Conservation (phyloP, 1,284 basidiomycete species). For the Neonothopanus nambi region DNA sequence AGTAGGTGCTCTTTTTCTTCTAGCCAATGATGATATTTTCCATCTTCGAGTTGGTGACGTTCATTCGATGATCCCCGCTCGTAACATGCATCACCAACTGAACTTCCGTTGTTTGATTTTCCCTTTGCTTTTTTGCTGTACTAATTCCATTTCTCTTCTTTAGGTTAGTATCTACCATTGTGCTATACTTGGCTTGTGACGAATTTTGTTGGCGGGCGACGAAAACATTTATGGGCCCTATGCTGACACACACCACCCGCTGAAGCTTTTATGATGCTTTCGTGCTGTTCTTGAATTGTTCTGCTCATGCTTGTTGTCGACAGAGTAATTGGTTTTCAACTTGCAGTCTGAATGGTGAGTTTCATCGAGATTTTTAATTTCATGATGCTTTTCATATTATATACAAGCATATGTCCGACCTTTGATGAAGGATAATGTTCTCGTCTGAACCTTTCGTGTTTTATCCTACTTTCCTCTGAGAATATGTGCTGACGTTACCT, state of each 20-base stretch:
- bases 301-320: background rate
- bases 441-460: slow-evolving; percentile 39
- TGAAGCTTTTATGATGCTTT: slow-evolving; percentile 27
- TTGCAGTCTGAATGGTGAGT: background rate
- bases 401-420: slow-evolving; percentile 65
- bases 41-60: slow-evolving; percentile 68
- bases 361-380: slow-evolving; percentile 14
- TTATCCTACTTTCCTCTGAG: background rate
- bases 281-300: slow-evolving; percentile 9
- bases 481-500: slow-evolving; percentile 14
- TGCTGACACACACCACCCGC: slow-evolving; percentile 43
- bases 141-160: slow-evolving; percentile 11
- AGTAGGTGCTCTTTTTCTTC: background rate
- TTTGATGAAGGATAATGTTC: slow-evolving; percentile 45
- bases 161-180: slow-evolving; percentile 12
- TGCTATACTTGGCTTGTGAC: slow-evolving; percentile 24
- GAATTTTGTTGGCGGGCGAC: slow-evolving; percentile 40
- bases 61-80: slow-evolving; percentile 66
- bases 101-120: slow-evolving; percentile 31
- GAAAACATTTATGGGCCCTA: slow-evolving; percentile 25
- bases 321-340: background rate
- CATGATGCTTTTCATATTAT: slow-evolving; percentile 39
- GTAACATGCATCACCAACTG: slow-evolving; percentile 84
- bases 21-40: slow-evolving; percentile 65
- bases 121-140: slow-evolving; percentile 6